Conservation (phyloP, 768 basidiomycete species). For the Russula sp. region DNA sequence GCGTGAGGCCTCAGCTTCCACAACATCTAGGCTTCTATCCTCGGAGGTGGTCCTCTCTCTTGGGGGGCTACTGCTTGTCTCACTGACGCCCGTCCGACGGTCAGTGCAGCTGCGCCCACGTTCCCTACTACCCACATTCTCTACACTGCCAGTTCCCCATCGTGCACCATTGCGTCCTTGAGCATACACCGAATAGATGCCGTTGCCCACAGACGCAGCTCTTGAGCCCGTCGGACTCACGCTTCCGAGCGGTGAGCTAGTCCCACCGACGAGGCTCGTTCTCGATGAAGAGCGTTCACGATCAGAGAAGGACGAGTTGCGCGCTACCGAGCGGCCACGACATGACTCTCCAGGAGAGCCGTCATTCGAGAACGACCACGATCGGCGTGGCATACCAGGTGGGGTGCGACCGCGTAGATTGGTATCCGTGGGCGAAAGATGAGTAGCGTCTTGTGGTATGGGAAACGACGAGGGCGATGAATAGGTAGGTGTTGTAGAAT, state of each 20-base stretch:
- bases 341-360: conserved; percentile 17
- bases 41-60: not conserved
- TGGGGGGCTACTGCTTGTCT: conserved; percentile 15
- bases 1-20: not conserved
- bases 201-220: conserved; percentile 21
- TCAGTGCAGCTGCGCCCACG: conserved; percentile 17
- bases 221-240: conserved; percentile 30
- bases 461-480: conserved; percentile 11
- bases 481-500: conserved; percentile 2
- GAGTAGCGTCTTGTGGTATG: conserved; percentile 22
- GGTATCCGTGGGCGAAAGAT: conserved; percentile 22
- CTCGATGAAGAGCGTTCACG: conserved; percentile 40
- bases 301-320: conserved; percentile 46
- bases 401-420: conserved; percentile 23
- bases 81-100: conserved; percentile 15
- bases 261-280: conserved; percentile 25
- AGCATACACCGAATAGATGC: conserved; percentile 14
- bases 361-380: conserved; percentile 25
- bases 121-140: conserved; percentile 12
- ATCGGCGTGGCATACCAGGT: conserved; percentile 18
- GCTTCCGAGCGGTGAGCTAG: conserved; percentile 31
- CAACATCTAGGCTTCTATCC: not conserved
- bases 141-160: conserved; percentile 1
- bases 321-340: conserved; percentile 50
- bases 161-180: conserved; percentile 18